A percentile compares a stretch with the other conserved stretches of the same genome.
Evolutionary conservation across 1,284 basidiomycete species (phyloP).

Genomic region (Irpex rosettiformis): DNA sequence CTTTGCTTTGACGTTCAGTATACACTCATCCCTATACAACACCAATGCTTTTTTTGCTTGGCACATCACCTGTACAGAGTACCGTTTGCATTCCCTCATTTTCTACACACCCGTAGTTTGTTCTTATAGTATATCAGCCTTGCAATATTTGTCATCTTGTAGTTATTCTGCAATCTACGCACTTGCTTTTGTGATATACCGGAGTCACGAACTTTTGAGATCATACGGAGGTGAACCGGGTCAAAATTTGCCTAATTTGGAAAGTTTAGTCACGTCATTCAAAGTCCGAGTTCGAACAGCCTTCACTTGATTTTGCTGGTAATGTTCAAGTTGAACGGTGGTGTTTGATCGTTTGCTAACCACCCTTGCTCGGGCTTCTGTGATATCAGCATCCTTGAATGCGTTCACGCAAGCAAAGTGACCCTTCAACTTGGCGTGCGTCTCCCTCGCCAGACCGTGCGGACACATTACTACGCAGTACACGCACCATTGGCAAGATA

Average conservation of each 20-base stretch:
- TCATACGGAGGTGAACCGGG: not conserved
- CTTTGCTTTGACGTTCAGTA: slow-evolving; percentile 25
- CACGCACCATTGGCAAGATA: not conserved
- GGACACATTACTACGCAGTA: not conserved
- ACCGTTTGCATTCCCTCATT: slow-evolving; percentile 24
- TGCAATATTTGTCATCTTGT: slow-evolving; percentile 63
- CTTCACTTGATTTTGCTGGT: not conserved
- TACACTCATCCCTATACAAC: slow-evolving; percentile 17
- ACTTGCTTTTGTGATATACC: slow-evolving; percentile 21
- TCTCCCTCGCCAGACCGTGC: not conserved
- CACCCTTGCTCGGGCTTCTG: no score
- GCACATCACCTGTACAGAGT: slow-evolving; percentile 39
- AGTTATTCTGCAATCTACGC: slow-evolving; percentile 51
- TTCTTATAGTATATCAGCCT: slow-evolving; percentile 45
- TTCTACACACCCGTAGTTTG: slow-evolving; percentile 32
- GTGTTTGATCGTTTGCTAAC: not conserved
- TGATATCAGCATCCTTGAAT: no score
- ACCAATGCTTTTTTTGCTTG: slow-evolving; percentile 22
- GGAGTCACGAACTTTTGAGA: slow-evolving; percentile 4
- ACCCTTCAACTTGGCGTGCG: not conserved
- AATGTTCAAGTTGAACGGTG: not conserved
- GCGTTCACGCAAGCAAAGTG: not conserved
- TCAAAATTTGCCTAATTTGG: not conserved
- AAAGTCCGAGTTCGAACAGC: not conserved
- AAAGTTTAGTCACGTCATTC: not conserved